Evolutionary conservation across 108 stramenopile genomes (phyloP).

Genomic region (Seminavis robusta): DNA sequence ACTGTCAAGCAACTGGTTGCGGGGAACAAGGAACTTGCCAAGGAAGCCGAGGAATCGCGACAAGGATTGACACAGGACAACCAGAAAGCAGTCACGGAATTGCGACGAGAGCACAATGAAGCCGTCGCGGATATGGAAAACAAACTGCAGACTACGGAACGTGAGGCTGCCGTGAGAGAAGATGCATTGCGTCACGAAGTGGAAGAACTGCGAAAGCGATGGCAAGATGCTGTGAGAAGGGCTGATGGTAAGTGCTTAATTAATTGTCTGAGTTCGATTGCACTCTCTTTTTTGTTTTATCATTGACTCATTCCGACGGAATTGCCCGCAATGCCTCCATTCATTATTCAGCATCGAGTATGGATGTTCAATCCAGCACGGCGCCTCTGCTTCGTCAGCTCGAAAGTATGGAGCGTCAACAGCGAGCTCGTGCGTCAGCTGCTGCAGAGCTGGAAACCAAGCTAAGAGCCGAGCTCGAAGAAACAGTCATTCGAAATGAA

Average conservation of each 20-base stretch:
- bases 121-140: conserved; percentile 60
- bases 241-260: conserved; percentile 56
- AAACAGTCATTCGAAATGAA: conserved; percentile 61
- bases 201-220: conserved; percentile 70
- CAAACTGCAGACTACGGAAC: conserved; percentile 68
- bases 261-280: neutral
- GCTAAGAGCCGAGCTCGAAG: conserved; percentile 71
- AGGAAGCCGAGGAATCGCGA: conserved; percentile 44
- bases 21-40: conserved; percentile 47
- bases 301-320: neutral
- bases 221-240: conserved; percentile 85
- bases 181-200: conserved; percentile 84
- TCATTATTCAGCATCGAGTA: conserved; percentile 48
- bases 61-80: conserved; percentile 52
- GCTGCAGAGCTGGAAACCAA: conserved; percentile 72
- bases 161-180: conserved; percentile 73
- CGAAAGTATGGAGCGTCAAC: conserved; percentile 76
- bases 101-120: conserved; percentile 65
- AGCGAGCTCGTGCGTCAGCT: conserved; percentile 57
- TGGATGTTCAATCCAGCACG: conserved; percentile 82
- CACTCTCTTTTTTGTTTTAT: neutral
- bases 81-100: conserved; percentile 48
- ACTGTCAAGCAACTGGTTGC: conserved; percentile 61
- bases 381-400: conserved; percentile 77
- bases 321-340: neutral